Evolutionary conservation across 2,329 filamentous ascomycete genomes (phyloP), one percentile per base, ranked within the genome.

Genomic region (Esteya vermicola): DNA sequence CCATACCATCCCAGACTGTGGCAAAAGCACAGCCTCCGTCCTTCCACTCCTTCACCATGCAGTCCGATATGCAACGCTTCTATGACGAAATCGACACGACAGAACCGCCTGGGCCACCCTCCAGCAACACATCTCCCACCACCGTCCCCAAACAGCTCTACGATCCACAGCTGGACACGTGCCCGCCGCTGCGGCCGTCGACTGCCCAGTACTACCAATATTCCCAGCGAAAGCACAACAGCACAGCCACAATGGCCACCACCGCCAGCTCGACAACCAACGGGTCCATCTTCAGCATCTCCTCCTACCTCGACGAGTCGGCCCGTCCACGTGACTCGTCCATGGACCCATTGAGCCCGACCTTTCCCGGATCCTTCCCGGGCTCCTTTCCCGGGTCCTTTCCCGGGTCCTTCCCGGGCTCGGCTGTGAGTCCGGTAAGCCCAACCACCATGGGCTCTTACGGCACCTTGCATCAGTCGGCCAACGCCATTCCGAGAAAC

Each of bases 241-340:
- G 48, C 45, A 44, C 44, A 2, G 18, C 28, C 10, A 55, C 45
- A 3, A 36, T 31, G 2, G 41, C 43, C 9, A 46, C 46, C 3
- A 35, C 22, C 6, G 25, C 21, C 21, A 42, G 13, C 14, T 27
- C 43, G 13, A 39, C 33, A 2, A 41, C 43, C 27, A 39, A 38
- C 22, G 44, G 40, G 5, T 48, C 46, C 9, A 36, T 43, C 12
- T 45, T 47, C 30, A 47, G 42, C 36, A 36, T 33, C 9, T 35
- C 44, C n/a, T 39, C 43, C 7, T 36, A 39, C 19, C 18, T 30
- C 16, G 36, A 43, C 16, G 25, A 21, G 1, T 18, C 31, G 4
- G 28, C 27, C 25, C 36, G 21, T 18, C 6, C 2, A 12, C 39
- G 33, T 30, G 35, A 41, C 13, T 33, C 36, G 14, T 21, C 19